phyloP scores from a whole-genome alignment of 805 yeast species.

The Candida manassasensis region DNA sequence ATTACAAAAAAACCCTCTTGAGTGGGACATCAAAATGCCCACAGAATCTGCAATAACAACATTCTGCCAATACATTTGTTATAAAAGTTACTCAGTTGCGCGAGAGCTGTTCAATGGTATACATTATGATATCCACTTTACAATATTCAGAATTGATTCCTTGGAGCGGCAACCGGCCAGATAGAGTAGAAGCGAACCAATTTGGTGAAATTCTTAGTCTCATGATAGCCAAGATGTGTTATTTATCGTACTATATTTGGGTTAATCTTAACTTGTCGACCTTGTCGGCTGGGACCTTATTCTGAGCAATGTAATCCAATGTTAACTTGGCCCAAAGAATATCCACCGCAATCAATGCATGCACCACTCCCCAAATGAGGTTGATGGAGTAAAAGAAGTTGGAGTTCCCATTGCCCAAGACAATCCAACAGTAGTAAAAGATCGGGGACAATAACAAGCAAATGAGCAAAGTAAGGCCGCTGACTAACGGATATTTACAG shows the following conservation, averaged over 20 bases:
- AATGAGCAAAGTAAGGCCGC: conserved; percentile 44
- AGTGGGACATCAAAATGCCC: too few species aligned
- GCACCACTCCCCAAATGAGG: conserved; percentile 68
- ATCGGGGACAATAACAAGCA: conserved; percentile 73
- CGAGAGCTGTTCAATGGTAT: too few species aligned
- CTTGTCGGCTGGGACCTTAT: conserved; percentile 26
- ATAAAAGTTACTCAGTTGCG: too few species aligned
- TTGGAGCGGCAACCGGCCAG: too few species aligned
- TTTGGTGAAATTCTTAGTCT: too few species aligned
- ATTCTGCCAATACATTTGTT: too few species aligned
- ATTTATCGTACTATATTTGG: conserved; percentile 11
- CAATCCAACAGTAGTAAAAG: conserved; percentile 92
- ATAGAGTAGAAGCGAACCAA: too few species aligned
- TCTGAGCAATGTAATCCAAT: conserved; percentile 48
- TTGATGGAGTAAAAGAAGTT: conserved; percentile 95
- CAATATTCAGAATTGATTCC: too few species aligned
- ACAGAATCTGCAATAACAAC: too few species aligned
- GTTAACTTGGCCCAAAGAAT: conserved; percentile 77
- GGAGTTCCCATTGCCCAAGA: conserved; percentile 89
- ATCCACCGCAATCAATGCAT: conserved; percentile 66
- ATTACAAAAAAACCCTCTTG: too few species aligned
- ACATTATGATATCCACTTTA: too few species aligned
- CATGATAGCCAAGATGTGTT: too few species aligned
- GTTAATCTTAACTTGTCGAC: conserved; percentile 12
- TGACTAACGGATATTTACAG: conserved; percentile 42